Conservation (phyloP, 2,329 filamentous ascomycete species). For the Tolypocladium ophioglossoides region DNA sequence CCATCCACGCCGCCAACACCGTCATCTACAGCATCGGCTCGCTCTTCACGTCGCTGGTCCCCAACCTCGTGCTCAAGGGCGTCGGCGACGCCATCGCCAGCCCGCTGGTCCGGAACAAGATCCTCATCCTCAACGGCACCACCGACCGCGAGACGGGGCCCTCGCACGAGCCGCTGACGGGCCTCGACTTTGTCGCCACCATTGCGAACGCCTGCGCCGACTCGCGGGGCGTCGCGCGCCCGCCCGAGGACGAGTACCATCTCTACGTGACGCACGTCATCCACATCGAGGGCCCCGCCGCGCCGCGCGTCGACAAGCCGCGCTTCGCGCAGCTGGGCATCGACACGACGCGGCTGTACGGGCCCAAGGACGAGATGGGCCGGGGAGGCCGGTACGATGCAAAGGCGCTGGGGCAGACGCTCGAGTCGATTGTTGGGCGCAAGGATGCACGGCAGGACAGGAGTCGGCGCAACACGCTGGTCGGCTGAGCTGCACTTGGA, state of each 20-base stretch:
- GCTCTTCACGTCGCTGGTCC: conserved; percentile 81
- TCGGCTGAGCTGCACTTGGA: conserved; percentile 12
- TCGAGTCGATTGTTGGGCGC: conserved; percentile 67
- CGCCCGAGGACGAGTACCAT: conserved; percentile 37
- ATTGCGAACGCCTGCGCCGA: conserved; percentile 66
- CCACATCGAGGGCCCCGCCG: conserved; percentile 61
- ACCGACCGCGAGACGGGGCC: conserved; percentile 83
- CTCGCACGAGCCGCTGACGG: conserved; percentile 51
- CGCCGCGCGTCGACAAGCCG: conserved; percentile 59
- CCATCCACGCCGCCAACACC: conserved; percentile 52
- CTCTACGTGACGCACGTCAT: conserved; percentile 77
- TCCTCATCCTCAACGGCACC: conserved; percentile 75
- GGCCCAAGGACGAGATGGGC: conserved; percentile 38
- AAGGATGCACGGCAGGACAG: conserved; percentile 24
- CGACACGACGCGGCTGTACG: conserved; percentile 67
- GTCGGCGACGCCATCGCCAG: conserved; percentile 51
- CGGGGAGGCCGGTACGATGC: conserved; percentile 60
- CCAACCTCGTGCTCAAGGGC: conserved; percentile 64
- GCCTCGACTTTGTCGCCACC: conserved; percentile 71
- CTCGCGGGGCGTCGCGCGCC: conserved; percentile 40
- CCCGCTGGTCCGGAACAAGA: conserved; percentile 50
- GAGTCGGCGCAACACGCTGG: conserved; percentile 34
- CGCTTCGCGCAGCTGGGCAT: conserved; percentile 59
- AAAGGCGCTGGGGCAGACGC: conserved; percentile 59
- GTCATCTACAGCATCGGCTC: conserved; percentile 92